Evolutionary conservation across 2,329 filamentous ascomycete species (phyloP).

Genomic region (Akanthomyces lecanii): DNA sequence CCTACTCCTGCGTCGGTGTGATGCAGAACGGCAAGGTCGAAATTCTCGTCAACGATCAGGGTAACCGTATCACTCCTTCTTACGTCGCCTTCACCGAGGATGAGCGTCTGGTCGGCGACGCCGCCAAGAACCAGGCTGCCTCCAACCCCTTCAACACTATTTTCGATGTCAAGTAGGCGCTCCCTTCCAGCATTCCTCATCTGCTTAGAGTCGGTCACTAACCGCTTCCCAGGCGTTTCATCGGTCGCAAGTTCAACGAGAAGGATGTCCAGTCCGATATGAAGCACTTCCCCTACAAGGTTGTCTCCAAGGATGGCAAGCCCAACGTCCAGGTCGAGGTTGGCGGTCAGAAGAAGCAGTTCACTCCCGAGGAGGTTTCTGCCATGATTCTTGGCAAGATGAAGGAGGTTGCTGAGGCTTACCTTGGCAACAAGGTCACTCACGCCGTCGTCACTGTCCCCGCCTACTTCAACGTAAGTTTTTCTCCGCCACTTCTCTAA

Average conservation of each 20-base stretch:
- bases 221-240: slow-evolving; percentile 60
- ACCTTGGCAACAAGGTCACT: slow-evolving; percentile 76
- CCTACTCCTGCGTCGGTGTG: slow-evolving; percentile 85
- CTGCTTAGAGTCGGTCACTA: slow-evolving; percentile 17
- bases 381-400: slow-evolving; percentile 81
- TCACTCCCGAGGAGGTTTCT: slow-evolving; percentile 77
- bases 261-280: slow-evolving; percentile 87
- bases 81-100: slow-evolving; percentile 97
- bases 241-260: slow-evolving; percentile 78
- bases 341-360: slow-evolving; percentile 60
- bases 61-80: slow-evolving; percentile 92
- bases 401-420: slow-evolving; percentile 77
- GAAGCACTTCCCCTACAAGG: slow-evolving; percentile 98
- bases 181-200: neutral
- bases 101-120: slow-evolving; percentile 93
- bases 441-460: slow-evolving; percentile 91
- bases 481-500: neutral
- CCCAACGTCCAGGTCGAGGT: slow-evolving; percentile 76
- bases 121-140: slow-evolving; percentile 92
- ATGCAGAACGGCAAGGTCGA: slow-evolving; percentile 95
- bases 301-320: slow-evolving; percentile 85
- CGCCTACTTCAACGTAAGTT: slow-evolving; percentile 80
- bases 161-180: slow-evolving; percentile 76
- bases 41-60: slow-evolving; percentile 94
- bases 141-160: slow-evolving; percentile 73